These are phyloP conservation scores for Chondrus crispus DNA, from an alignment of 23 red algal species.

Conservation along the genomic window DNA sequence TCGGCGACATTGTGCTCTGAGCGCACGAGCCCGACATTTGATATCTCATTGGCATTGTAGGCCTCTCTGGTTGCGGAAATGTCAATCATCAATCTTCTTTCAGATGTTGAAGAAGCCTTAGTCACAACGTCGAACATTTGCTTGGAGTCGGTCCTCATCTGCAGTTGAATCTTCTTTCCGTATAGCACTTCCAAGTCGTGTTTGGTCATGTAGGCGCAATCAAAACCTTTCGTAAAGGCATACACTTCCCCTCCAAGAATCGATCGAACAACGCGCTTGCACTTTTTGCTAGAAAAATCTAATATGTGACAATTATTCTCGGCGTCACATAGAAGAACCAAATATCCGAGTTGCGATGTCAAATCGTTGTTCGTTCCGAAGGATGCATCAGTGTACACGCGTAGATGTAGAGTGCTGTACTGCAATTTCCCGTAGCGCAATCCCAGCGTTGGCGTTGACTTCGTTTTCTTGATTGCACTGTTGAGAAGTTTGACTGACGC, in stretches of 20 bases:
- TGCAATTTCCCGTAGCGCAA: neutral
- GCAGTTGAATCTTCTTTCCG: neutral
- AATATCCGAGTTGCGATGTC: conserved; percentile 22
- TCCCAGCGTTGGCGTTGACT: neutral
- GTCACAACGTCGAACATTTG: neutral
- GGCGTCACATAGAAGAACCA: neutral
- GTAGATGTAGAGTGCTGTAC: neutral
- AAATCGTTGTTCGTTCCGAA: conserved; percentile 22
- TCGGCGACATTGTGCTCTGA: neutral
- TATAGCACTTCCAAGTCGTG: neutral
- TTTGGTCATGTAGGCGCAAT: neutral
- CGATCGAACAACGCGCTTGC: neutral
- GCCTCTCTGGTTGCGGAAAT: neutral
- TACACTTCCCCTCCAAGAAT: neutral
- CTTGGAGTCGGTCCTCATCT: conserved; percentile 22
- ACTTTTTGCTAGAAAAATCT: neutral
- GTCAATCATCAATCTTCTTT: conserved; percentile 47
- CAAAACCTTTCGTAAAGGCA: neutral
- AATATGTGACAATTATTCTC: neutral
- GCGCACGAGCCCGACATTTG: neutral
- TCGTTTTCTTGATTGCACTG: neutral
- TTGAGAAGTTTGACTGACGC: neutral
- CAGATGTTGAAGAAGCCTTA: neutral
- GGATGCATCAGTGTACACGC: neutral
- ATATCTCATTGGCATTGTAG: neutral